Conservation (phyloP, 306 rosid species). For the Comarum palustre region DNA sequence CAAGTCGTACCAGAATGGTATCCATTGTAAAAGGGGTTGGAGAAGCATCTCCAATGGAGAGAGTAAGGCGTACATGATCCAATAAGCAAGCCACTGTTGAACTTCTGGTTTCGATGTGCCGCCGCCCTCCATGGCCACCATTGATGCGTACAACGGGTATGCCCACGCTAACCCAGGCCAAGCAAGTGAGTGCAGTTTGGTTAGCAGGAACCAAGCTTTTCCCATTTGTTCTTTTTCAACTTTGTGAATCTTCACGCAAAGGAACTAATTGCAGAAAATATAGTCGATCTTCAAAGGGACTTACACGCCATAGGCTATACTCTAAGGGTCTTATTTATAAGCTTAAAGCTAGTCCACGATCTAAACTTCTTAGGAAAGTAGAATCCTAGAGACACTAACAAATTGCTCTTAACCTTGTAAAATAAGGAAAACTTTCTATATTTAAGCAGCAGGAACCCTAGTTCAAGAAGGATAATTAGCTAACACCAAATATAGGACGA, state of each 20-base stretch:
- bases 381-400: not conserved
- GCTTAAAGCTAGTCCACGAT: not conserved
- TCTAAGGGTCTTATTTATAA: not conserved
- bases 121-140: constrained; percentile 59
- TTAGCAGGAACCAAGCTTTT: constrained; percentile 49
- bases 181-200: constrained; percentile 63
- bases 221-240: constrained; percentile 39
- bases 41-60: constrained; percentile 70
- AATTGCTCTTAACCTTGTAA: not conserved
- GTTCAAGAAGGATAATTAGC: too few species aligned
- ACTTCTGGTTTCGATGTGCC: constrained; percentile 51
- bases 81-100: constrained; percentile 89
- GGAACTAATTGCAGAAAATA: not conserved
- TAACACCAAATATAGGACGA: too few species aligned
- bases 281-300: not conserved
- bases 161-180: constrained; percentile 61
- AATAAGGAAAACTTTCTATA: not conserved
- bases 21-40: constrained; percentile 55
- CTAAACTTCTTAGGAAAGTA: not conserved
- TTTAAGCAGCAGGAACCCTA: not conserved
- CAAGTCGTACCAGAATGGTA: constrained; percentile 69
- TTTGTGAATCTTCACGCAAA: not conserved
- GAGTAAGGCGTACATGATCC: constrained; percentile 81
- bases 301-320: not conserved
- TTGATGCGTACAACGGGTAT: constrained; percentile 85